phyloP scores from a whole-genome alignment of 768 basidiomycete genomes.

The Lentinula sp. region DNA sequence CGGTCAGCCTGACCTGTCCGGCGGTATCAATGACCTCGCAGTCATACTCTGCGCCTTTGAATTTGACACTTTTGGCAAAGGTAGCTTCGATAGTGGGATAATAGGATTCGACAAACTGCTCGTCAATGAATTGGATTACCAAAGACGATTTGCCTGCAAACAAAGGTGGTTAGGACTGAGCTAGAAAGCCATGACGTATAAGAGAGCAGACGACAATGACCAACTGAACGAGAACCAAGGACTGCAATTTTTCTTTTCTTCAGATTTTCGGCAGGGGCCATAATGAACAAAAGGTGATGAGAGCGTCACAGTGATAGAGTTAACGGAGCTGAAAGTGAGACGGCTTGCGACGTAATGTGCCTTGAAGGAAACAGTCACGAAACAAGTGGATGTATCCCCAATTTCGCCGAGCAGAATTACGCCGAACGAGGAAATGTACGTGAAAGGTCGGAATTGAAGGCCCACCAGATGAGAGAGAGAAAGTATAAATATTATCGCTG shows the following conservation, averaged over 20 bases:
- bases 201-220: conserved; percentile 35
- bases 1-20: conserved; percentile 65
- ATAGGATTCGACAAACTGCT: conserved; percentile 87
- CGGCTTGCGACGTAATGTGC: neutral
- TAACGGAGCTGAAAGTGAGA: neutral
- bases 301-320: neutral
- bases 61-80: conserved; percentile 77
- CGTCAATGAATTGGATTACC: conserved; percentile 89
- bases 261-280: conserved; percentile 23
- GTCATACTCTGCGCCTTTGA: conserved; percentile 88
- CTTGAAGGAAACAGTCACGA: neutral
- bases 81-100: conserved; percentile 94
- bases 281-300: neutral
- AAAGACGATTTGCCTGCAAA: conserved; percentile 87
- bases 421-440: neutral
- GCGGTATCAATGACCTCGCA: conserved; percentile 98
- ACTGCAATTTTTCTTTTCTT: conserved; percentile 88
- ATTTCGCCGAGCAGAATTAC: conserved; percentile 3
- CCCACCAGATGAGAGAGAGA: neutral
- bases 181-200: conserved; percentile 8
- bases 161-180: conserved; percentile 3
- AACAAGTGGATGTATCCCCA: neutral
- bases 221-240: conserved; percentile 83
- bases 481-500: conserved; percentile 2
- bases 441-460: neutral